These are phyloP conservation scores for Cardiospermum halicacabum DNA, from an alignment of 345 rosid species.

Conservation along the genomic window DNA sequence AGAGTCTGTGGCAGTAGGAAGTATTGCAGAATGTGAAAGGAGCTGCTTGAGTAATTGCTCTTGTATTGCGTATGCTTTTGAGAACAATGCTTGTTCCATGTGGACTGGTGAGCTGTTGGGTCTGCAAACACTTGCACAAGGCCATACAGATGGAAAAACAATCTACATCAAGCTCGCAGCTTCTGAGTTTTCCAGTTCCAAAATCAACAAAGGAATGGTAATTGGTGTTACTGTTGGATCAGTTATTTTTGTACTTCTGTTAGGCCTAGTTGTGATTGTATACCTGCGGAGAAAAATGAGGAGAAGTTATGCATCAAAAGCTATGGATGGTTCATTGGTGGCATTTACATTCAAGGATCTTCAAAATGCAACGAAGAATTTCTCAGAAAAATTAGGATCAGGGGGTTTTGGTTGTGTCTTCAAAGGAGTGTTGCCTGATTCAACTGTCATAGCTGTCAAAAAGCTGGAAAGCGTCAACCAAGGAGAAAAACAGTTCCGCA, in stretches of 20 bases:
- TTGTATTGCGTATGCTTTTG: slow-evolving; percentile 58
- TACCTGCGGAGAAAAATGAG: slow-evolving; percentile 29
- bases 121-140: slow-evolving; percentile 31
- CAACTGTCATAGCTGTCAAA: slow-evolving; percentile 66
- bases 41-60: slow-evolving; percentile 46
- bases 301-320: slow-evolving; percentile 18
- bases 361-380: slow-evolving; percentile 61
- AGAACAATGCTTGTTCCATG: slow-evolving; percentile 28
- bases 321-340: slow-evolving; percentile 52
- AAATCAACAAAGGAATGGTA: slow-evolving; percentile 23
- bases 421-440: slow-evolving; percentile 56
- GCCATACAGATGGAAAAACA: slow-evolving; percentile 24
- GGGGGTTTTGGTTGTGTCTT: slow-evolving; percentile 87
- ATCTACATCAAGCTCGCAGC: slow-evolving; percentile 50
- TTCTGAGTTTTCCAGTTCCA: slow-evolving; percentile 43
- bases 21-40: slow-evolving; percentile 30
- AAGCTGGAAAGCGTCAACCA: slow-evolving; percentile 70
- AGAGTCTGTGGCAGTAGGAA: slow-evolving; percentile 8
- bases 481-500: slow-evolving; percentile 80
- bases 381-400: slow-evolving; percentile 67
- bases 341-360: slow-evolving; percentile 61
- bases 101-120: slow-evolving; percentile 52
- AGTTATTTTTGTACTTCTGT: slow-evolving; percentile 20
- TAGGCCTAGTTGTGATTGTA: slow-evolving; percentile 20
- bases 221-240: slow-evolving; percentile 34